Evolutionary conservation across 2,329 filamentous ascomycete genomes (phyloP).

Genomic region (Fusarium sp.): DNA sequence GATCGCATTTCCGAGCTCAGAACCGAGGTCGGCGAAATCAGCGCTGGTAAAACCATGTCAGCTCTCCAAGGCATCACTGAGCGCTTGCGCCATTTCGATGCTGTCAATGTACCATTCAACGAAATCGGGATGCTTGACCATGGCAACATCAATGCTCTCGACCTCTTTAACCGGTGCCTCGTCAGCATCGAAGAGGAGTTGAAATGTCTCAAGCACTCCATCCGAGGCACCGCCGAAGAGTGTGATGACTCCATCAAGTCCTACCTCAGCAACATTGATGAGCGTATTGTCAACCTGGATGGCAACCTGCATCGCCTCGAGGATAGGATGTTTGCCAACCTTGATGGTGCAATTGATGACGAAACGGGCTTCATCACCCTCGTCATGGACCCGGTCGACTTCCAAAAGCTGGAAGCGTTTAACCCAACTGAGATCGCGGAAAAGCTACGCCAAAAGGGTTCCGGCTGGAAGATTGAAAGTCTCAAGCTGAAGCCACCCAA

Average conservation of each 20-base stretch:
- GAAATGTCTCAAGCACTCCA: background rate
- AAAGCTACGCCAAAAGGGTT: background rate
- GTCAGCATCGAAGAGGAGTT: background rate
- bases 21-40: no score
- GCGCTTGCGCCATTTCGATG: no score
- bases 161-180: background rate
- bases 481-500: background rate
- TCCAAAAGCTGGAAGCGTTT: background rate
- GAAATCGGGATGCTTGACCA: no score
- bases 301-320: background rate
- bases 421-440: background rate
- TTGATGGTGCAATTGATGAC: background rate
- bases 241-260: background rate
- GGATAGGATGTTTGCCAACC: background rate
- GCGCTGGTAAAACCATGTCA: no score
- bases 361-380: background rate
- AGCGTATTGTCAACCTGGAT: background rate
- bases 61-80: no score
- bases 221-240: background rate
- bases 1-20: no score
- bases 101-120: no score
- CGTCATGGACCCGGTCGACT: background rate
- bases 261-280: background rate
- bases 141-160: background rate
- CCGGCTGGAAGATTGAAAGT: background rate